Evolutionary conservation across 2,329 filamentous ascomycete species (phyloP).

Genomic region (Didymella exigua): DNA sequence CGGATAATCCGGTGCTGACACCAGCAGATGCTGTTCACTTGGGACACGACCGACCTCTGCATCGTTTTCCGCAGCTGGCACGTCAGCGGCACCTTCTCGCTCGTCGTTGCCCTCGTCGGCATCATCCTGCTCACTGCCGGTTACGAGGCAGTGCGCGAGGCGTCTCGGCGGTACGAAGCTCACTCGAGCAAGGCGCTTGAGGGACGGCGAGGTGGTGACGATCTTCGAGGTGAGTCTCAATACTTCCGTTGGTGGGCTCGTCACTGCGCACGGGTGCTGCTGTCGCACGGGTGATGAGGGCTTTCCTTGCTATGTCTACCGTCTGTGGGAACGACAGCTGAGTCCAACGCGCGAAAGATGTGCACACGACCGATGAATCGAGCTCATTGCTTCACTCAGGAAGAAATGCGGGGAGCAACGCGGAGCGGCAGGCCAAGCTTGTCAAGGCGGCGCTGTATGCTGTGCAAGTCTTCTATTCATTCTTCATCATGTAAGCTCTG

Average conservation of each 20-base stretch:
- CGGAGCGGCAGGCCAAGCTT: constrained; percentile 72
- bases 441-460: constrained; percentile 86
- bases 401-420: constrained; percentile 61
- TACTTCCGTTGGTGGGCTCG: background rate
- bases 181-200: constrained; percentile 34
- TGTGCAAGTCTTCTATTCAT: constrained; percentile 95
- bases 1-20: constrained; percentile 1
- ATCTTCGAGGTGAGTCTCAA: constrained; percentile 42
- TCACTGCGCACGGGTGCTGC: background rate
- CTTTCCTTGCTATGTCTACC: constrained; percentile 18
- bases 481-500: constrained; percentile 93
- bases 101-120: constrained; percentile 81
- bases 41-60: constrained; percentile 91
- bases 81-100: constrained; percentile 72
- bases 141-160: constrained; percentile 85
- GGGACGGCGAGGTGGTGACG: constrained; percentile 35
- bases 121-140: constrained; percentile 85
- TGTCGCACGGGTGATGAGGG: background rate
- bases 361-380: constrained; percentile 51
- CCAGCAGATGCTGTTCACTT: constrained; percentile 95
- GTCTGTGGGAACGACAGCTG: constrained; percentile 31
- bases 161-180: constrained; percentile 76
- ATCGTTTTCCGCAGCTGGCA: constrained; percentile 95
- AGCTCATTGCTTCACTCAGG: constrained; percentile 78
- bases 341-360: constrained; percentile 35